Base-by-base conservation (phyloP, 805 yeast species). In the Wickerhamiella occidentalis region DNA sequence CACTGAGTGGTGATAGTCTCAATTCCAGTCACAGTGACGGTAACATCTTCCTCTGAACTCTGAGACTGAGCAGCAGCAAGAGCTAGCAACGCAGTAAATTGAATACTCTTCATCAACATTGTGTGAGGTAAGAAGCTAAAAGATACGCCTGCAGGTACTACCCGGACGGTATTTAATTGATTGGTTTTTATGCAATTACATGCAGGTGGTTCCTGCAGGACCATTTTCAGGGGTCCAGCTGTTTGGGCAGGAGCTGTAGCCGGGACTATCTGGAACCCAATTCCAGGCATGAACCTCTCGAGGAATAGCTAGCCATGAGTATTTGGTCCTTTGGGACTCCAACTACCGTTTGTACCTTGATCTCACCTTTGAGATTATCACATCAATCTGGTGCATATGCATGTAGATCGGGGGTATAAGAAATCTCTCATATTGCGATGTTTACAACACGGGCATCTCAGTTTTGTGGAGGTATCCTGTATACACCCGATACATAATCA, bases 31-130 rank as follows among this genome's bases (percentile, higher is more conserved):
- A 21, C 44, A 6, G 44, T 40, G 4, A 40, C 30, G 8, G 44
- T 40, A n/a, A 23, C 55, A 25, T 51, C 56, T 19, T 40, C 55
- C 17, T 25, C 49, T n/a, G 49, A 41, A 37, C 33, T 25, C 21
- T 28, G 43, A 6, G 37, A 15, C 21, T 28, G 43, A 6, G 37
- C 47, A 4, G 37, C 13, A n/a, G 19, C 38, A 12, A 40, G 30
- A 15, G 44, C 44, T 23, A 25, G 15, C 5, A 17, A 5, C 12
- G 19, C 18, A 4, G n/a, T 6, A 33, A n/a, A 17, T 9, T 19
- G 19, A 11, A 33, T 15, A 33, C 19, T 33, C 11, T 33, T 33
- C 38, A 17, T 17, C 18, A 33, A 33, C 38, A 33, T 33, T 6
- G 8, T 33, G 4, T 6, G 19, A 15, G 38, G 13, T 13, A 11